phyloP scores from a whole-genome alignment of 2,329 filamentous ascomycete species.

The Venturia pyrina region DNA sequence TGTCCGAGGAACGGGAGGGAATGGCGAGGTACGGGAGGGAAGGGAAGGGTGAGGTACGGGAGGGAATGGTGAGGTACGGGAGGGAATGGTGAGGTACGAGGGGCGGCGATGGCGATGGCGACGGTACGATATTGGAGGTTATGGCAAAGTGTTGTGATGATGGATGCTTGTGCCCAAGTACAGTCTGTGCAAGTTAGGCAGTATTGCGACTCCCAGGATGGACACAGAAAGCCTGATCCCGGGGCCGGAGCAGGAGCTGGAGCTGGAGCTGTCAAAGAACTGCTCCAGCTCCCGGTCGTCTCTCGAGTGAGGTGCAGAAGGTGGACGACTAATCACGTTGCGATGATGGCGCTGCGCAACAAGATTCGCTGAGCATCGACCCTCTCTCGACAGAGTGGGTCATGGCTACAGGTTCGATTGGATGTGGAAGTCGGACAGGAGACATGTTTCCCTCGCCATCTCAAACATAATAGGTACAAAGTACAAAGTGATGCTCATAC shows the following conservation, averaged over 20 bases:
- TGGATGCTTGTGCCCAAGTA: no score
- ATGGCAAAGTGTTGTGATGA: not conserved
- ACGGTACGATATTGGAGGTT: no score
- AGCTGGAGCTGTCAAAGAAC: no score
- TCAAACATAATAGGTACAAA: not conserved
- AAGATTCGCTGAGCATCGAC: not conserved
- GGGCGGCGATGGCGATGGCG: not conserved
- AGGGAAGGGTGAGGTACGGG: no score
- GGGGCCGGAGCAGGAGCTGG: not conserved
- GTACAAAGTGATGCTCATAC: not conserved
- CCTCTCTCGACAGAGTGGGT: not conserved
- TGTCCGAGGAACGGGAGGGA: not conserved
- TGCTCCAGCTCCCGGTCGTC: no score
- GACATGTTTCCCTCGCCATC: not conserved
- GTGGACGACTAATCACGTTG: not conserved
- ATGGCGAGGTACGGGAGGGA: no score
- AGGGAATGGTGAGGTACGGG: not conserved
- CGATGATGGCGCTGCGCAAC: not conserved
- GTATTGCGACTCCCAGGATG: not conserved
- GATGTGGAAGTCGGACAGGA: not conserved
- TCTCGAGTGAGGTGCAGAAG: not conserved
- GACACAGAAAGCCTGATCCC: no score
- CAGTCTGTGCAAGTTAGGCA: no score
- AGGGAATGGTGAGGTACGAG: not conserved
- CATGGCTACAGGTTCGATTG: not conserved